A percentile compares a stretch with the other conserved stretches of the same genome.
phyloP scores from a whole-genome alignment of 2,329 filamentous ascomycete species.

The Mycogone perniciosa region DNA sequence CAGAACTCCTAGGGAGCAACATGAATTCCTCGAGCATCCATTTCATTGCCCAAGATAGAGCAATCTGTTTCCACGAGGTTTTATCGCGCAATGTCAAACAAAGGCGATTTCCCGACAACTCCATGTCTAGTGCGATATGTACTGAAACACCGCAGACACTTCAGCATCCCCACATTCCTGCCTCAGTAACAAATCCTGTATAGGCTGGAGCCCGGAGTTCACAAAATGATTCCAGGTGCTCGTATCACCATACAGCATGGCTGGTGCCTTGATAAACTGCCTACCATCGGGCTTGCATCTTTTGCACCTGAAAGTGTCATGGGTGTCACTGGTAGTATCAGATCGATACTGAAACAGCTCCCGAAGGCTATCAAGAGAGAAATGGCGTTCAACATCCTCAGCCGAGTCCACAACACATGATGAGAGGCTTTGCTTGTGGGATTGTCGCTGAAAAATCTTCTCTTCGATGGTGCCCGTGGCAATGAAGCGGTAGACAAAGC shows the following conservation, averaged over 20 bases:
- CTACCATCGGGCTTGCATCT: conserved; percentile 81
- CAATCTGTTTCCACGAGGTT: no score
- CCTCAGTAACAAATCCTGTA: conserved; percentile 84
- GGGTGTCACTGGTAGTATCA: conserved; percentile 83
- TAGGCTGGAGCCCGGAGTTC: conserved; percentile 70
- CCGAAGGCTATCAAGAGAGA: conserved; percentile 81
- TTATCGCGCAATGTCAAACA: no score
- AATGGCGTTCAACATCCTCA: conserved; percentile 95
- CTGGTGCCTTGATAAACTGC: conserved; percentile 83
- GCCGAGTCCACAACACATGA: conserved; percentile 94
- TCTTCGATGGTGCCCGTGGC: conserved; percentile 97
- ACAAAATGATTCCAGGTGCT: conserved; percentile 99
- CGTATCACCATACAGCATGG: conserved; percentile 95
- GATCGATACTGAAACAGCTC: conserved; percentile 91
- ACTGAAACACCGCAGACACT: conserved; percentile 95
- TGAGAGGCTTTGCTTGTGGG: conserved; percentile 93
- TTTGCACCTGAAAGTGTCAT: conserved; percentile 98
- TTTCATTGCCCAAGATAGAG: no score
- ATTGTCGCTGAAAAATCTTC: conserved; percentile 98
- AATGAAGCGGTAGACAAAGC: conserved; percentile 99
- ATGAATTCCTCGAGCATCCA: no score
- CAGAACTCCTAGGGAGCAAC: no score
- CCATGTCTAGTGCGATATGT: conserved; percentile 70
- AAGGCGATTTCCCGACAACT: no score
- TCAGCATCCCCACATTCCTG: conserved; percentile 75